Conservation (phyloP, 2,329 filamentous ascomycete genomes). For the Fusarium napiforme region DNA sequence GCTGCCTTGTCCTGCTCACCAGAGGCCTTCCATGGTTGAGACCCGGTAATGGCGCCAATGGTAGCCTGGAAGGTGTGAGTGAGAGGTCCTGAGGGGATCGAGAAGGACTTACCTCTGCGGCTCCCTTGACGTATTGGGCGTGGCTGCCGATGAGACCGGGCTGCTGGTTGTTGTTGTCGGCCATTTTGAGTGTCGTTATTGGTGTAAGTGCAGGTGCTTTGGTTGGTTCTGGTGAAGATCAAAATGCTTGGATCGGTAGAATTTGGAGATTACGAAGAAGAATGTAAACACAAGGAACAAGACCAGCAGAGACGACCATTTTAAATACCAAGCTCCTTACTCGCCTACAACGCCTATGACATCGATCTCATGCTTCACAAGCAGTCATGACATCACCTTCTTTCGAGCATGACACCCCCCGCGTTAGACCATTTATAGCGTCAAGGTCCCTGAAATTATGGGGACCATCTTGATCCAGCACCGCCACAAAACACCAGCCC, state of each 20-base stretch:
- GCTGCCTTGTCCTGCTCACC: slow-evolving; percentile 72
- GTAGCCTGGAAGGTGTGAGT: slow-evolving; percentile 55
- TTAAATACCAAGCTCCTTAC: slow-evolving; percentile 32
- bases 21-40: slow-evolving; percentile 70
- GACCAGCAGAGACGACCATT: background rate
- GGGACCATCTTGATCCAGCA: background rate
- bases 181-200: slow-evolving; percentile 36
- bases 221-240: background rate
- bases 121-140: slow-evolving; percentile 75
- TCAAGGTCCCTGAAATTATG: slow-evolving; percentile 29
- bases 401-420: slow-evolving; percentile 7
- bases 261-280: background rate
- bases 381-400: slow-evolving; percentile 45
- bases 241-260: background rate
- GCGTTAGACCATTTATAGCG: slow-evolving; percentile 31
- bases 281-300: background rate
- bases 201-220: background rate
- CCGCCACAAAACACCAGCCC: slow-evolving; percentile 22
- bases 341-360: slow-evolving; percentile 38
- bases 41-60: slow-evolving; percentile 71
- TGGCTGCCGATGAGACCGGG: slow-evolving; percentile 72
- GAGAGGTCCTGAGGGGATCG: background rate
- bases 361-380: slow-evolving; percentile 37
- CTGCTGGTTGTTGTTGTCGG: slow-evolving; percentile 43
- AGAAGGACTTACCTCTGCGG: slow-evolving; percentile 64